Percentiles rank a stretch among this genome's conserved stretches.
Conservation (phyloP, 2,329 filamentous ascomycete species). For the Xylaria digitata region DNA sequence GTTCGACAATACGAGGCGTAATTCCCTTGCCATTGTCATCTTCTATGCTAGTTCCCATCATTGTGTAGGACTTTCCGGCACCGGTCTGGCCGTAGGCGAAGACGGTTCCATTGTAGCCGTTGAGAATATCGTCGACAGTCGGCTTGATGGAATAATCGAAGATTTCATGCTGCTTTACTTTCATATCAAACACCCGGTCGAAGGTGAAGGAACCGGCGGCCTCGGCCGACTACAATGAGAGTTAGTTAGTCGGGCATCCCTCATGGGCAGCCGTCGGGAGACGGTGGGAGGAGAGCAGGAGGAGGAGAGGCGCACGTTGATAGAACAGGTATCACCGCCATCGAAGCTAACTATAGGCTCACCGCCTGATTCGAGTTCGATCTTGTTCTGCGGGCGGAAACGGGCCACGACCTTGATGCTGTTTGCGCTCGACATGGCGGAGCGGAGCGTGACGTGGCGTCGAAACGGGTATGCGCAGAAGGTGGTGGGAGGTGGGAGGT, state of each 20-base stretch:
- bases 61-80: constrained; percentile 98
- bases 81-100: constrained; percentile 99
- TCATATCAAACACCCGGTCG: constrained; percentile 96
- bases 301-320: constrained; percentile 73
- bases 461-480: constrained; percentile 46
- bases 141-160: constrained; percentile 98
- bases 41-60: constrained; percentile 97
- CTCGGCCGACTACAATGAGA: constrained; percentile 76
- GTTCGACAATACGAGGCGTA: constrained; percentile 95
- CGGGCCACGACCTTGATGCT: constrained; percentile 93
- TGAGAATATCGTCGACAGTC: constrained; percentile 97
- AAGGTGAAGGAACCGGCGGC: constrained; percentile 91
- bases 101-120: constrained; percentile 98
- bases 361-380: constrained; percentile 90
- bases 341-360: constrained; percentile 92
- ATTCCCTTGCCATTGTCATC: constrained; percentile 90
- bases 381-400: constrained; percentile 95
- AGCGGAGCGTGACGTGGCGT: constrained; percentile 40
- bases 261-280: neutral
- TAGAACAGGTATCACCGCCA: constrained; percentile 85
- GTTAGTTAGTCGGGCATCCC: constrained; percentile 44
- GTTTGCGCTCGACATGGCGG: constrained; percentile 68
- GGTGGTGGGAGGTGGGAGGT: constrained; percentile 22
- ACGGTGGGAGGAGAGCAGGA: neutral
- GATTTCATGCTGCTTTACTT: constrained; percentile 88